These are phyloP conservation scores for Leccinum barrowsii DNA, from an alignment of 768 basidiomycete species.

Conservation along the genomic window DNA sequence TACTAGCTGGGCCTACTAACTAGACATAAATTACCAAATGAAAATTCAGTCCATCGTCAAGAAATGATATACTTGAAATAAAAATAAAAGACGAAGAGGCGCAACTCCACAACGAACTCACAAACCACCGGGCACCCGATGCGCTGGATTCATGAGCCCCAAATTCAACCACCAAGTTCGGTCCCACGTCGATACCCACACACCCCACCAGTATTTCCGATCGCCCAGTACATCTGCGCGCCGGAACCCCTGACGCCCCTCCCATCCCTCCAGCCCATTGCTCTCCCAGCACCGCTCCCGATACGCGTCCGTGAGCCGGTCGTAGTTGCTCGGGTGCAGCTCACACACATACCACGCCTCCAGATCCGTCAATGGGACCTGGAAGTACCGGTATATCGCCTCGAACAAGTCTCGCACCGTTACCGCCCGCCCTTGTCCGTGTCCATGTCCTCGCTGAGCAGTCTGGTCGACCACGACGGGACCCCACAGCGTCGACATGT, in stretches of 20 bases:
- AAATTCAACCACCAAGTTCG: slow-evolving; percentile 45
- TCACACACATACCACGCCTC: slow-evolving; percentile 26
- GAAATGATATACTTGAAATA: not conserved
- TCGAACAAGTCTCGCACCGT: slow-evolving; percentile 46
- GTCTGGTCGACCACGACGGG: slow-evolving; percentile 41
- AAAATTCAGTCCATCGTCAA: not conserved
- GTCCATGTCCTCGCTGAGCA: not conserved
- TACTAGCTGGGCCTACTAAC: too few relatives aligned
- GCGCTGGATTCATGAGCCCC: slow-evolving; percentile 33
- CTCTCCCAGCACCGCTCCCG: slow-evolving; percentile 37
- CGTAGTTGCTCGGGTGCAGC: slow-evolving; percentile 20
- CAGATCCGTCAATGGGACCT: slow-evolving; percentile 34
- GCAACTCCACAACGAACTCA: not conserved
- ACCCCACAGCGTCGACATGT: slow-evolving; percentile 41
- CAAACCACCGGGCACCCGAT: slow-evolving; percentile 4
- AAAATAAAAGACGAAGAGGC: not conserved
- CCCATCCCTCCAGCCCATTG: slow-evolving; percentile 38
- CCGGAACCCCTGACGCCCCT: slow-evolving; percentile 27
- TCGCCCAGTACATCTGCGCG: slow-evolving; percentile 51
- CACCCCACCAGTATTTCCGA: slow-evolving; percentile 43
- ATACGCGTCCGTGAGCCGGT: slow-evolving; percentile 16
- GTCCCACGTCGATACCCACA: slow-evolving; percentile 30
- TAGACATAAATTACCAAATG: too few relatives aligned
- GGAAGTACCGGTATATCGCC: slow-evolving; percentile 49
- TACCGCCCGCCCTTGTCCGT: slow-evolving; percentile 20